A percentile compares a stretch with the other conserved stretches of the same genome.
Conservation (phyloP, 257 asterid genomes). For the Nicotiana tomentosiformis region DNA sequence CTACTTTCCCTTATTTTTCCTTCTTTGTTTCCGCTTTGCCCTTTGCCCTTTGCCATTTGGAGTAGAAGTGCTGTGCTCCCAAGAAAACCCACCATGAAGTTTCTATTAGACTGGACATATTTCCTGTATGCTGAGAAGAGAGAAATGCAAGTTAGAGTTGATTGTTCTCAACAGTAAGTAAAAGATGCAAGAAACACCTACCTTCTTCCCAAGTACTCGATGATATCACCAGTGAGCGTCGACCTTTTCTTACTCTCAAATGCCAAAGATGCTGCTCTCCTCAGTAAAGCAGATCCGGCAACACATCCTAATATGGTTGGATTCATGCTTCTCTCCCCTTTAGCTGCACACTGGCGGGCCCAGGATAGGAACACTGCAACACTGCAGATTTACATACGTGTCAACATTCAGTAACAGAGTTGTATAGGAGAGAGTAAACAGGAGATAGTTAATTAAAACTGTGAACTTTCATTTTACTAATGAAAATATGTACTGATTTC, state of each 20-base stretch:
- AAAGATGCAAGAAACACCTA: conserved; percentile 3
- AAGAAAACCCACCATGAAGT: background rate
- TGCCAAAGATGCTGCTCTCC: conserved; percentile 80
- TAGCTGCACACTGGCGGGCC: conserved; percentile 53
- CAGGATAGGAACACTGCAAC: conserved; percentile 82
- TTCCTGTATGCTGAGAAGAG: conserved; percentile 66
- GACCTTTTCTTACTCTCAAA: conserved; percentile 70
- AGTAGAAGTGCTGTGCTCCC: background rate
- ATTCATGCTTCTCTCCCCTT: conserved; percentile 29
- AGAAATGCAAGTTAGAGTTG: background rate
- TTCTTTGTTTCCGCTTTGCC: background rate
- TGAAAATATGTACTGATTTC: background rate
- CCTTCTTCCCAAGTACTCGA: conserved; percentile 80
- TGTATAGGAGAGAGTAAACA: background rate
- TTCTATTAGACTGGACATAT: conserved; percentile 41
- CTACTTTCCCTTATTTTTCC: background rate
- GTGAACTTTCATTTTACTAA: background rate
- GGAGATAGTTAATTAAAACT: background rate
- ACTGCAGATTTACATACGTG: conserved; percentile 19
- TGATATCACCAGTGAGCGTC: conserved; percentile 79
- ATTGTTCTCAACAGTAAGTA: background rate
- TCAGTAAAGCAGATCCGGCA: conserved; percentile 69
- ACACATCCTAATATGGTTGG: conserved; percentile 68
- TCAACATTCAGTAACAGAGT: background rate
- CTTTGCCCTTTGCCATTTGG: background rate